Base-by-base conservation (phyloP, 1,284 basidiomycete genomes). In the Chondrostereum purpureum region DNA sequence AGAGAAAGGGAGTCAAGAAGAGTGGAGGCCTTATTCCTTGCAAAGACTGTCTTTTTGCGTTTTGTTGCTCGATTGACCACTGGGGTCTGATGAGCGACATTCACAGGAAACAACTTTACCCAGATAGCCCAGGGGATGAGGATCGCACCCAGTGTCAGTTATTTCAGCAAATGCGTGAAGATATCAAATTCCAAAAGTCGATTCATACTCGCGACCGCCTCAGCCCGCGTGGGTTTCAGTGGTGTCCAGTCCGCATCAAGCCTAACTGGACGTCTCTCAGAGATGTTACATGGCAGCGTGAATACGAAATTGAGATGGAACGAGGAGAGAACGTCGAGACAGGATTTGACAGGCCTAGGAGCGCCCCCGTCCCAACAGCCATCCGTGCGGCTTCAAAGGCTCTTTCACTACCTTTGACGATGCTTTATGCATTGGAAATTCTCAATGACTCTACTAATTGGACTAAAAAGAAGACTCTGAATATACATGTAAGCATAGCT, bases 371-470 rank as follows among this genome's bases (percentile, higher is more conserved):
- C 20, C 27, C 34, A 21, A 14, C 35, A 14, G 11, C 34, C 46
- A 37, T 62, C 24, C 51, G 60, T 13, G 55, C 50, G 6, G 54
- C 53, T 4, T 57, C 60, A 0, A 56, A 62, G 3, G 52, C 43
- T 12, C 51, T 68, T 19, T 60, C 59, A 2, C 56, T 63, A 53
- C 58, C 63, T 0, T 54, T 66, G 61, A 63, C 63, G 3, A 62
- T 64, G 23, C 44, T 66, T 13, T 60, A 52, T 44, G 61, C 51
- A 2, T 53, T 66, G 10, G 61, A 66, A 41, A 47, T 50, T 5
- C 44, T 65, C 17, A 57, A 63, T 33, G 40, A 36, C 1, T 52
- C 57, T 5, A 51, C 57, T 5, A 37, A 38, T 1, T 66, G 63
- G 63, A 64, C 63, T 2, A 55, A 49, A 31, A 58, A 59, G 39